These are phyloP conservation scores for Pseudogymnoascus sp. DNA, from an alignment of 2,329 filamentous ascomycete genomes.

Conservation along the genomic window DNA sequence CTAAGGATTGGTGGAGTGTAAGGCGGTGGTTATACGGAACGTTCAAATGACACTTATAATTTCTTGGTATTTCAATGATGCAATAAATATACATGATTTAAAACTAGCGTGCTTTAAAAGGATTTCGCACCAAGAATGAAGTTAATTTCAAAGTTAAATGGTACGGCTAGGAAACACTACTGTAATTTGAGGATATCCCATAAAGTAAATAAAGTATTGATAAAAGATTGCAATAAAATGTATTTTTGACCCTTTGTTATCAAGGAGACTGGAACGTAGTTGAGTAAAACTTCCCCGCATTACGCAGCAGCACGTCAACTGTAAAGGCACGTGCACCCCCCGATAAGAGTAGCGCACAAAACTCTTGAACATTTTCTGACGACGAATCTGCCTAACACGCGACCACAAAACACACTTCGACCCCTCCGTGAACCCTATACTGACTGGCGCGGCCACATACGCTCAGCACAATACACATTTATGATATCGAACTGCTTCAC, in stretches of 20 bases:
- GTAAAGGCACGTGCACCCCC: constrained; percentile 2
- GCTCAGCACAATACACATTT: not conserved
- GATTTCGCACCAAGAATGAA: not conserved
- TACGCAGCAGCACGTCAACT: constrained; percentile 5
- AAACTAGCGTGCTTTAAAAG: not conserved
- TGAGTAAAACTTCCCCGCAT: not conserved
- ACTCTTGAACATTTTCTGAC: constrained; percentile 3
- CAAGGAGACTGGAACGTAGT: not conserved
- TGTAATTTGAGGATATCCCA: not conserved
- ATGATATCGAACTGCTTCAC: not conserved
- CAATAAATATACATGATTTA: not conserved
- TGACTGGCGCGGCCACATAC: not conserved
- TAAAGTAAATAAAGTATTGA: not conserved
- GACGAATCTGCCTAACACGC: constrained; percentile 6
- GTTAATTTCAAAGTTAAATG: no score
- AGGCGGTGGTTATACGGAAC: not conserved
- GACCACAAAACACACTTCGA: not conserved
- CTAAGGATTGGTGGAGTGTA: not conserved
- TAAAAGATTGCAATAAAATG: not conserved
- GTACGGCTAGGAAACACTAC: not conserved
- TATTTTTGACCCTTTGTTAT: not conserved
- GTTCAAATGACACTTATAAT: constrained; percentile 4
- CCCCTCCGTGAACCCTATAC: not conserved
- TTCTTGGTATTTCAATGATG: not conserved
- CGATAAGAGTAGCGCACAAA: constrained; percentile 7